Evolutionary conservation across 2,329 filamentous ascomycete genomes (phyloP).

Genomic region (Neofusicoccum laricinum): DNA sequence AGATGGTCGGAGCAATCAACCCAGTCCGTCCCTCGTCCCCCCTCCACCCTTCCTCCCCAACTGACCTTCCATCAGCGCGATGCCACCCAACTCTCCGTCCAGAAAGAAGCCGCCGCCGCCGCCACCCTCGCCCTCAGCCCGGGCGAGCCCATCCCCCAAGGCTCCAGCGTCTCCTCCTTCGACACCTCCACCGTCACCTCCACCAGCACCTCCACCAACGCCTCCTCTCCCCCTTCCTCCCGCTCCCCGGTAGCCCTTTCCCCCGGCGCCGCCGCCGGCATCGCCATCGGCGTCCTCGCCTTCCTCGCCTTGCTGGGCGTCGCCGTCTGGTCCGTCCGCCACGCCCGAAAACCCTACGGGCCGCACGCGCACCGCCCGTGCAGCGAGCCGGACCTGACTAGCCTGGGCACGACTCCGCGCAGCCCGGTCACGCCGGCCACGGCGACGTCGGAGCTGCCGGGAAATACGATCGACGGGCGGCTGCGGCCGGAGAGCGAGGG

Average conservation of each 20-base stretch:
- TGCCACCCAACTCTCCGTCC: slow-evolving; percentile 20
- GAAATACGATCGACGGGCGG: neutral
- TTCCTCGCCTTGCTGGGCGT: slow-evolving; percentile 24
- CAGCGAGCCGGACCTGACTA: neutral
- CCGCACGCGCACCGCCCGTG: neutral
- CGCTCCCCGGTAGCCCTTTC: slow-evolving; percentile 22
- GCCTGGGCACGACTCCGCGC: neutral
- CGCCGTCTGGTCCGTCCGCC: slow-evolving; percentile 29
- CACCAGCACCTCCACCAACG: no score
- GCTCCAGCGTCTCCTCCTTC: slow-evolving; percentile 15
- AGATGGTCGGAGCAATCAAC: slow-evolving; percentile 77
- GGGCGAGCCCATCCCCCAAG: slow-evolving; percentile 32
- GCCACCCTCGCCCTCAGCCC: slow-evolving; percentile 32
- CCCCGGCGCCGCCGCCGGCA: slow-evolving; percentile 41
- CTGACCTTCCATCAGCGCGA: neutral
- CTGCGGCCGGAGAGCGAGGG: neutral
- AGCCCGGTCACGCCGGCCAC: neutral
- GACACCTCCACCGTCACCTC: slow-evolving; percentile 17
- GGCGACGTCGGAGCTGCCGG: neutral
- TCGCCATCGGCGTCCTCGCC: slow-evolving; percentile 56
- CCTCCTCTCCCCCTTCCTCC: neutral
- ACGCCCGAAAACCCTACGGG: neutral
- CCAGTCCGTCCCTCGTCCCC: slow-evolving; percentile 44
- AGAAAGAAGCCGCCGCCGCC: slow-evolving; percentile 25
- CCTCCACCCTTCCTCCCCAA: neutral